phyloP scores from a whole-genome alignment of 2,329 filamentous ascomycete genomes.

The Colletotrichum melonis region DNA sequence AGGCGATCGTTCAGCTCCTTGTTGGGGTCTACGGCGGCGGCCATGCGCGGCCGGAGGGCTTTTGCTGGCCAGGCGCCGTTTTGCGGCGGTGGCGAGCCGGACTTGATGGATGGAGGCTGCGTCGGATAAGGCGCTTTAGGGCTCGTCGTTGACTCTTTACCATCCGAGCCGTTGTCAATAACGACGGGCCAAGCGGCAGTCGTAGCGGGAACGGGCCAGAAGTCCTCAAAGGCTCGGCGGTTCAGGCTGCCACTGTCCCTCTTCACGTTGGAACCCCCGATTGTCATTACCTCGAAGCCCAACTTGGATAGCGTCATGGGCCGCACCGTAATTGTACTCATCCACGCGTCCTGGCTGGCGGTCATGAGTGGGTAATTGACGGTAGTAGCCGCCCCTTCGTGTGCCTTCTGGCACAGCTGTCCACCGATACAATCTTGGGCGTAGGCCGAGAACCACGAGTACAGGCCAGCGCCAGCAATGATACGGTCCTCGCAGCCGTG shows the following conservation, averaged over 20 bases:
- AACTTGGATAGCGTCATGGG: slow-evolving; percentile 43
- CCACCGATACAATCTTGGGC: slow-evolving; percentile 34
- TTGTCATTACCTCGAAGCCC: slow-evolving; percentile 41
- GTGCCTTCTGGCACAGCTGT: slow-evolving; percentile 40
- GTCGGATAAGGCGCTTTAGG: slow-evolving; percentile 36
- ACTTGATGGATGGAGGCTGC: slow-evolving; percentile 36
- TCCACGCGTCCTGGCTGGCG: slow-evolving; percentile 44
- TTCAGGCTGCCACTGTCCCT: slow-evolving; percentile 15
- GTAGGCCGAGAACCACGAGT: slow-evolving; percentile 42
- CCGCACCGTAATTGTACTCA: slow-evolving; percentile 42
- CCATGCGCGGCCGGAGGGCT: slow-evolving; percentile 6
- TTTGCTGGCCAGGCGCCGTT: slow-evolving; percentile 34
- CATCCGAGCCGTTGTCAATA: slow-evolving; percentile 37
- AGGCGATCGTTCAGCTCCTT: neutral
- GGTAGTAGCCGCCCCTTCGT: slow-evolving; percentile 41
- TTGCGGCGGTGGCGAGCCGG: slow-evolving; percentile 27
- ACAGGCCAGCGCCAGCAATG: slow-evolving; percentile 41
- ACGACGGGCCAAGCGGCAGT: slow-evolving; percentile 40
- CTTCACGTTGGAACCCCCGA: slow-evolving; percentile 14
- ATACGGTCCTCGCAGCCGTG: slow-evolving; percentile 12
- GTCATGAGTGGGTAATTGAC: slow-evolving; percentile 46
- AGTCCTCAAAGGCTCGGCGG: slow-evolving; percentile 19
- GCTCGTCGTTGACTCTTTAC: slow-evolving; percentile 28
- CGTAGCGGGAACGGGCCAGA: slow-evolving; percentile 37
- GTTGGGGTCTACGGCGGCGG: slow-evolving; percentile 4